Evolutionary conservation across 2,329 filamentous ascomycete genomes (phyloP).

Genomic region (Lasiodiplodia hormozganensis): DNA sequence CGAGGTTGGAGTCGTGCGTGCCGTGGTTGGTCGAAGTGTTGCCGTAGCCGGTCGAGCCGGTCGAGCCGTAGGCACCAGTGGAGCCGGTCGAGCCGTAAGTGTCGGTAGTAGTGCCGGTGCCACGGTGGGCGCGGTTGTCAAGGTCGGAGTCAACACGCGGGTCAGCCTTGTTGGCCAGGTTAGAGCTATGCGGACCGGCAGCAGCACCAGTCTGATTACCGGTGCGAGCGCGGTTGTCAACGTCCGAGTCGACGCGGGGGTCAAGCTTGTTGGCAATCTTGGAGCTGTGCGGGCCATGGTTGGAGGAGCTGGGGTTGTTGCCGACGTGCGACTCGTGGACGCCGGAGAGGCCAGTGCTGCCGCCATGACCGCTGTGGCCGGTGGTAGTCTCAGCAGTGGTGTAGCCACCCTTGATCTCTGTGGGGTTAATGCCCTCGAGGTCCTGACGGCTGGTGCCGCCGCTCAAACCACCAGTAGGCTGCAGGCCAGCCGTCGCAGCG

Average conservation of each 20-base stretch:
- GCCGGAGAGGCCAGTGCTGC: background rate
- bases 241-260: constrained; percentile 16
- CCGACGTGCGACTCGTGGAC: background rate
- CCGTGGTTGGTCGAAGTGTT: constrained; percentile 25
- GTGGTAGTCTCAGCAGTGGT: constrained; percentile 15
- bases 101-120: constrained; percentile 1
- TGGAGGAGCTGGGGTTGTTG: constrained; percentile 4
- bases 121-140: constrained; percentile 21
- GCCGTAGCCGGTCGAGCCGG: background rate
- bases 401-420: constrained; percentile 10
- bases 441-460: background rate
- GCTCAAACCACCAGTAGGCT: background rate
- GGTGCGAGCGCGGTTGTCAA: constrained; percentile 13
- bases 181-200: constrained; percentile 14
- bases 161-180: constrained; percentile 21
- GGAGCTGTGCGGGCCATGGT: background rate
- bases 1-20: constrained; percentile 4
- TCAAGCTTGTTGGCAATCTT: constrained; percentile 21
- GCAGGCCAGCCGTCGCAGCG: constrained; percentile 10
- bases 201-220: constrained; percentile 7
- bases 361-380: constrained; percentile 13
- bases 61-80: background rate
- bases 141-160: constrained; percentile 28
- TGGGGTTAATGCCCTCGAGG: constrained; percentile 1
- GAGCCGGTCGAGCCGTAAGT: background rate